Base-by-base conservation (phyloP, 768 basidiomycete genomes). In the Lactarius tabidus region DNA sequence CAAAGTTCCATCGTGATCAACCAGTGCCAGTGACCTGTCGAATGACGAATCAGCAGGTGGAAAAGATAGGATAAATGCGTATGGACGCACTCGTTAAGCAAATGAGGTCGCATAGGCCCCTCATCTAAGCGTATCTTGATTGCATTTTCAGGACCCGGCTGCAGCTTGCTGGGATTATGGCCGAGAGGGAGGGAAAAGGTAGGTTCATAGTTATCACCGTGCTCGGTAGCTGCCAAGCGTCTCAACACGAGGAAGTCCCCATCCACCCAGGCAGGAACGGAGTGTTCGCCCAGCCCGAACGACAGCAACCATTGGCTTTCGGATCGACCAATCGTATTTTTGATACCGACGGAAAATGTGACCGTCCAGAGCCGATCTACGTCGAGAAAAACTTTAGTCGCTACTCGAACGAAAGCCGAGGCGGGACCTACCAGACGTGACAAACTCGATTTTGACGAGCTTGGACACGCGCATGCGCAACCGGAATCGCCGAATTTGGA, bases 381-480 rank as follows among this genome's bases (percentile, higher is more conserved):
- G 35, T 60, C n/a, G 33, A 41, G 33, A 14, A 35, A 58, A 17
- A n/a, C n/a, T 23, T 52, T n/a, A 57, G 41, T 33, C 8, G 26
- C n/a, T 28, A 23, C 31, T 6, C 17, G 7, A 18, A 26, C 1
- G 33, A 31, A 17, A 38, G 39, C 9, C 26, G 28, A 18, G 57
- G 31, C 17, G 18, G n/a, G 23, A 41, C 76, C 15, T 63, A 81
- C 82, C 81, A 76, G 78, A 74, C 1, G 89, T 87, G 66, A 90
- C 87, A 64, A 90, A 90, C 64, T 90, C 88, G 18, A 88, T 69
- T 7, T 67, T 70, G 33, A 90, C 80, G 28, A 75, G 62, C 62
- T 81, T 81, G n/a, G 83, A 79, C 17, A 89, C 80, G 28, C 82
- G 77, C 88, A 91, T 87, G 18, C 89, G 79, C 70, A 84, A 84